Percentiles rank a stretch among this genome's conserved stretches.
Evolutionary conservation across 169 alveolate genomes (phyloP).

Genomic region (Haemoproteus tartakovskyi): DNA sequence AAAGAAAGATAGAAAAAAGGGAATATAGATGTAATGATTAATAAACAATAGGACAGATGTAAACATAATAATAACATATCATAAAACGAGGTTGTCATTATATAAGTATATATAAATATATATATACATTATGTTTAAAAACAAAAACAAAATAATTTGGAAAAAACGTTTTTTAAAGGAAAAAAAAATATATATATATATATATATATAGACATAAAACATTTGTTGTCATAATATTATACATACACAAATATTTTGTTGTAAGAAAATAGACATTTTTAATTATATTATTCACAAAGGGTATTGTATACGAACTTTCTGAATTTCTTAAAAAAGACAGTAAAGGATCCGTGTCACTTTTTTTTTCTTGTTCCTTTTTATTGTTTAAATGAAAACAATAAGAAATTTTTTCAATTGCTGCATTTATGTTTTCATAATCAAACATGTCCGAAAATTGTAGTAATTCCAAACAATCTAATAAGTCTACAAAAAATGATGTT

Average conservation of each 20-base stretch:
- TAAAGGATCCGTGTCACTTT: constrained; percentile 25
- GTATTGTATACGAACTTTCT: constrained; percentile 12
- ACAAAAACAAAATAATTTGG: no score
- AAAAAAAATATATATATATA: no score
- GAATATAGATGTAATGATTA: no score
- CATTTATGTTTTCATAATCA: constrained; percentile 44
- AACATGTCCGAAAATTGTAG: constrained; percentile 40
- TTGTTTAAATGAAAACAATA: constrained; percentile 22
- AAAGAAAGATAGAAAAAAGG: not conserved
- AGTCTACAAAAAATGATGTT: constrained; percentile 9
- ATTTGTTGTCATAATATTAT: not conserved
- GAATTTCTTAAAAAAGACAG: constrained; percentile 29
- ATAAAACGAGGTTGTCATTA: no score
- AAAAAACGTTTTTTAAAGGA: no score
- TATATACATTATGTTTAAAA: no score
- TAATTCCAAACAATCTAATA: constrained; percentile 44
- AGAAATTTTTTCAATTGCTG: constrained; percentile 23
- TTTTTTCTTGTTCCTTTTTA: constrained; percentile 1
- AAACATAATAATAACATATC: no score
- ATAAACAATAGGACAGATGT: no score
- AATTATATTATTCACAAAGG: no score
- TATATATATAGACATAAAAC: not conserved
- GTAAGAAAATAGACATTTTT: no score
- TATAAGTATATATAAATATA: no score
- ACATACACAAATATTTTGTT: no score